These are phyloP conservation scores for Kwoniella pini DNA, from an alignment of 768 basidiomycete genomes.

Conservation along the genomic window DNA sequence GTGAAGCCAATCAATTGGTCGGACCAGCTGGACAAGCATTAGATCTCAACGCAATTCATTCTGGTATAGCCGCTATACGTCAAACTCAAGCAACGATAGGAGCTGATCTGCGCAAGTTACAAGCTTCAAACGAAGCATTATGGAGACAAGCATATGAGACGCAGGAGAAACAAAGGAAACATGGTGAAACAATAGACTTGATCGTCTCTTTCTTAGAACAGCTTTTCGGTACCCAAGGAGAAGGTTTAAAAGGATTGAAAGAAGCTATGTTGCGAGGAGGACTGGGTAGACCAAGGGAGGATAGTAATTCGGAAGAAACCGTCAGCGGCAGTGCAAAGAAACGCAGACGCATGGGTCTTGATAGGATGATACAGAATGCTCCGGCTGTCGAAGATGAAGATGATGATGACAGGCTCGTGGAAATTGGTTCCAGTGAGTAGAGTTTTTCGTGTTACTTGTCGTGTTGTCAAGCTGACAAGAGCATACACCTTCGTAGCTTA, in stretches of 20 bases:
- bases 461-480: too few species aligned
- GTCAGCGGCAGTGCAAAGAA: conserved; percentile 24
- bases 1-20: conserved; percentile 35
- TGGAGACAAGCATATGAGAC: conserved; percentile 87
- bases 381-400: conserved; percentile 20
- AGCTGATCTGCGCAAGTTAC: conserved; percentile 81
- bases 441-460: background rate
- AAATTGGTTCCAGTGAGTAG: conserved; percentile 41
- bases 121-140: conserved; percentile 79
- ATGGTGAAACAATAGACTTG: conserved; percentile 92
- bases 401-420: conserved; percentile 34
- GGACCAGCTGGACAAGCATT: conserved; percentile 53
- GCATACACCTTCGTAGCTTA: background rate
- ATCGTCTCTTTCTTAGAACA: conserved; percentile 94
- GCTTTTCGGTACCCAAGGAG: conserved; percentile 65
- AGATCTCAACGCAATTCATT: conserved; percentile 76
- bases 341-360: conserved; percentile 42
- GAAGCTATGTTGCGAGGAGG: conserved; percentile 46
- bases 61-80: conserved; percentile 80
- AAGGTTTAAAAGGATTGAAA: conserved; percentile 42
- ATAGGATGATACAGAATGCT: conserved; percentile 52
- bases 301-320: conserved; percentile 18
- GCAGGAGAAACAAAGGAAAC: conserved; percentile 79
- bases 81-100: conserved; percentile 91
- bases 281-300: conserved; percentile 29